These are phyloP conservation scores for Diaporthe aspalathi DNA, from an alignment of 2,329 filamentous ascomycete genomes.

Conservation along the genomic window DNA sequence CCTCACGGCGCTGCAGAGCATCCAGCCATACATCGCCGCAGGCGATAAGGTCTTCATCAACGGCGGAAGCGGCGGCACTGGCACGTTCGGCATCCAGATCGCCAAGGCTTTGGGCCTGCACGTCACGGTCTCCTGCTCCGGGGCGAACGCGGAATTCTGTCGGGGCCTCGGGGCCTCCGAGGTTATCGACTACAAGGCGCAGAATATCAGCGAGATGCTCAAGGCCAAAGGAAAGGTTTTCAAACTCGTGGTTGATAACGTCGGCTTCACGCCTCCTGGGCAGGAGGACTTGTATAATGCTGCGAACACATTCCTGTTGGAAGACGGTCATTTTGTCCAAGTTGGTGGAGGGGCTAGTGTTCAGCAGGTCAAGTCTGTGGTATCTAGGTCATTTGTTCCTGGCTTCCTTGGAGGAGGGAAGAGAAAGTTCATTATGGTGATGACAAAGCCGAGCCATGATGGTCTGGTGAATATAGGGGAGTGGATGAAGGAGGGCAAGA, in stretches of 20 bases:
- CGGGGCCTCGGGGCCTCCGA: constrained; percentile 71
- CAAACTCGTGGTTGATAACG: constrained; percentile 67
- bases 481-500: constrained; percentile 69
- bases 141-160: constrained; percentile 66
- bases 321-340: constrained; percentile 63
- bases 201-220: constrained; percentile 59
- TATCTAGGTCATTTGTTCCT: constrained; percentile 46
- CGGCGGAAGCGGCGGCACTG: constrained; percentile 71
- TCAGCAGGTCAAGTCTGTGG: constrained; percentile 37
- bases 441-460: constrained; percentile 51
- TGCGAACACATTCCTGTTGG: constrained; percentile 61
- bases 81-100: constrained; percentile 71
- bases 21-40: constrained; percentile 55
- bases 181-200: constrained; percentile 68
- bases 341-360: constrained; percentile 55
- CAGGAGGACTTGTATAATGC: constrained; percentile 61
- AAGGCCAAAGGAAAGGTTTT: constrained; percentile 61
- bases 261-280: constrained; percentile 55
- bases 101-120: constrained; percentile 70
- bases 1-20: constrained; percentile 59
- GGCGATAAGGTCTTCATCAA: constrained; percentile 71
- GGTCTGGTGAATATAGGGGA: constrained; percentile 61
- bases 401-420: constrained; percentile 54
- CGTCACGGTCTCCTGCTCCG: constrained; percentile 70
- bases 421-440: constrained; percentile 53